phyloP scores from a whole-genome alignment of 2,329 filamentous ascomycete species.

The Chaetomiaceae sp. region DNA sequence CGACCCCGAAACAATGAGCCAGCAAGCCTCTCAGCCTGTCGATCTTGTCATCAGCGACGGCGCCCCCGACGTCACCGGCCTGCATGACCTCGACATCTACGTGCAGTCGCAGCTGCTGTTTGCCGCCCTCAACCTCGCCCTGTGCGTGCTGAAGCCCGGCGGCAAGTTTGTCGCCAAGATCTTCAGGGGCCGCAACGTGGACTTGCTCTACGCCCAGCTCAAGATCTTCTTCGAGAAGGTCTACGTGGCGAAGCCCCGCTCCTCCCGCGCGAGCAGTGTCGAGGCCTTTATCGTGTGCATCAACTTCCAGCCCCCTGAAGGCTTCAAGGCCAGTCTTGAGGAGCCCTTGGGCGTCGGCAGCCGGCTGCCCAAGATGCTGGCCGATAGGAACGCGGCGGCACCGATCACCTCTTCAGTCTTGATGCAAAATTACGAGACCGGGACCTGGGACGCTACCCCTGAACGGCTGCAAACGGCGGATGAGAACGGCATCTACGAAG shows the following conservation, averaged over 20 bases:
- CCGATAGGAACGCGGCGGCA: constrained; percentile 37
- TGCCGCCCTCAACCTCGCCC: constrained; percentile 85
- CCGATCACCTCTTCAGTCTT: constrained; percentile 39
- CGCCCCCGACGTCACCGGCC: constrained; percentile 90
- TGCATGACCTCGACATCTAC: constrained; percentile 97
- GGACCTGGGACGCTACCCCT: constrained; percentile 40
- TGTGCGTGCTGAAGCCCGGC: constrained; percentile 87
- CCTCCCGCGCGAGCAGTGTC: constrained; percentile 90
- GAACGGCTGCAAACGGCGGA: constrained; percentile 13
- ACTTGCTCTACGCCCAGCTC: constrained; percentile 88
- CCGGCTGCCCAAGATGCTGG: constrained; percentile 48
- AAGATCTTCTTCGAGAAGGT: constrained; percentile 87
- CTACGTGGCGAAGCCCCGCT: constrained; percentile 87
- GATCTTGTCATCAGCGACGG: constrained; percentile 95
- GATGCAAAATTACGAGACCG: constrained; percentile 43
- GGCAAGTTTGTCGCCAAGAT: constrained; percentile 98
- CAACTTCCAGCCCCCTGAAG: constrained; percentile 74
- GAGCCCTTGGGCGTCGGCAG: constrained; percentile 66
- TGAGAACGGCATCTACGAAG: constrained; percentile 41
- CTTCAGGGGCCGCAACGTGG: constrained; percentile 91
- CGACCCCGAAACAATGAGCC: constrained; percentile 43
- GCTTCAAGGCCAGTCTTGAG: constrained; percentile 71
- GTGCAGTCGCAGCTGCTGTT: constrained; percentile 94
- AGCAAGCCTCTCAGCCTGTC: constrained; percentile 67
- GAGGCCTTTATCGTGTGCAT: constrained; percentile 93